phyloP scores from a whole-genome alignment of 2,329 filamentous ascomycete genomes.

The Xylaria polymorpha region DNA sequence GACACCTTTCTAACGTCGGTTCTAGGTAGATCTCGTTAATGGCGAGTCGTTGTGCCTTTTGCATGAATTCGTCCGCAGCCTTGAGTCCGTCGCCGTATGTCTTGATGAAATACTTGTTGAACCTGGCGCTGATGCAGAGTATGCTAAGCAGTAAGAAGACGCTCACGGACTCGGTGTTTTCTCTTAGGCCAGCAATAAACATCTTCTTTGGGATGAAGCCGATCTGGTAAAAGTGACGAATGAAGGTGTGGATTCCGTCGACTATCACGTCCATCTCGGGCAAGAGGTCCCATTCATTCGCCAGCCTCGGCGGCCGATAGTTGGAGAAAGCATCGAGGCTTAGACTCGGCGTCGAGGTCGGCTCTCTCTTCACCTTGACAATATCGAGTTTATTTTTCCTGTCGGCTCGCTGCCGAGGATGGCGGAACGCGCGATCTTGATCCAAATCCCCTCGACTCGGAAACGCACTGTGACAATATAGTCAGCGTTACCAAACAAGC shows the following conservation, averaged over 20 bases:
- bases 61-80: slow-evolving; percentile 66
- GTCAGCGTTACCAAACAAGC: slow-evolving; percentile 25
- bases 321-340: slow-evolving; percentile 43
- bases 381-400: slow-evolving; percentile 54
- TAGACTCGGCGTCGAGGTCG: slow-evolving; percentile 39
- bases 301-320: slow-evolving; percentile 53
- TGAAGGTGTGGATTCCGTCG: slow-evolving; percentile 65
- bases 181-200: slow-evolving; percentile 61
- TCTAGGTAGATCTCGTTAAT: slow-evolving; percentile 63
- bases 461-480: slow-evolving; percentile 56
- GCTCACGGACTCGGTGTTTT: slow-evolving; percentile 61
- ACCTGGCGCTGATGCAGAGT: slow-evolving; percentile 66
- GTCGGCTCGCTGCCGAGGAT: slow-evolving; percentile 63
- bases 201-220: slow-evolving; percentile 67
- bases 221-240: slow-evolving; percentile 67
- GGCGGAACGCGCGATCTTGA: slow-evolving; percentile 66
- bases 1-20: slow-evolving; percentile 65
- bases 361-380: slow-evolving; percentile 47
- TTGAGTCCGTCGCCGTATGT: slow-evolving; percentile 63
- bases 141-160: slow-evolving; percentile 67
- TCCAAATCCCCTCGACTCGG: slow-evolving; percentile 65
- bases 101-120: slow-evolving; percentile 61
- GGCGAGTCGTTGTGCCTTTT: slow-evolving; percentile 60
- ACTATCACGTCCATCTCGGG: slow-evolving; percentile 62
- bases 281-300: slow-evolving; percentile 62